Base-by-base conservation (phyloP, 2,329 filamentous ascomycete genomes). In the Colletotrichum lini region DNA sequence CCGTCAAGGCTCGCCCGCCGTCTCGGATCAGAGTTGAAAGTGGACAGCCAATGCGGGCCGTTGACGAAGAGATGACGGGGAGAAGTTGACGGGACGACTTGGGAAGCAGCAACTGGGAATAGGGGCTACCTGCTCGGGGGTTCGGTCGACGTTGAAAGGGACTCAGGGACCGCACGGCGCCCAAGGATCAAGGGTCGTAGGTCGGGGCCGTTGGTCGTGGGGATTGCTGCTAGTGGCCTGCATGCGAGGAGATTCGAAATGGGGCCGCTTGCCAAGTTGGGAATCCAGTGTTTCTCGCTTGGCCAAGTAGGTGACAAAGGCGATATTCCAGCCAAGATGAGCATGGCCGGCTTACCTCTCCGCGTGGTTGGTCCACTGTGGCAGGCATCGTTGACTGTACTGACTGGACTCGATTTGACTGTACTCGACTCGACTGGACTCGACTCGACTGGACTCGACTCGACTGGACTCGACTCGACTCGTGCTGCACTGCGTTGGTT, bases 231-330 rank as follows among this genome's bases (percentile, higher is more conserved):
- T 64, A 68, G 68, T 40, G 58, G 64, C 38, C 68, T 68, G 68
- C 68, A 71, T 10, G 58, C 65, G 58, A 71, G 58, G 68, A 63
- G 53, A 68, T 59, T 67, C 68, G 16, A 40, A 30, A 68, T 64
- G 68, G 65, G 56, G 68, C 68, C n/a, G 57, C n/a, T 58, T 68
- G 62, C 68, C 68, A 16, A n/a, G 30, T 68, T 68, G 45, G 65
- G 68, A 71, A 58, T 63, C 40, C 64, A 68, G 63, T 71, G 68
- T 71, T 68, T 68, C 68, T 71, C 68, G 68, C 52, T 68, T 63
- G 68, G 23, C n/a, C 30, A n/a, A 52, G 58, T n/a, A 44, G 58
- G 30, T 49, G 52, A 59, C 57, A 63, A 38, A 54, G 57, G 68
- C 58, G 64, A 58, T 45, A 53, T 53, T 47, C 63, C 23, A 54